Base-by-base conservation (phyloP, 116 monocot genomes). In the Zostera marina region DNA sequence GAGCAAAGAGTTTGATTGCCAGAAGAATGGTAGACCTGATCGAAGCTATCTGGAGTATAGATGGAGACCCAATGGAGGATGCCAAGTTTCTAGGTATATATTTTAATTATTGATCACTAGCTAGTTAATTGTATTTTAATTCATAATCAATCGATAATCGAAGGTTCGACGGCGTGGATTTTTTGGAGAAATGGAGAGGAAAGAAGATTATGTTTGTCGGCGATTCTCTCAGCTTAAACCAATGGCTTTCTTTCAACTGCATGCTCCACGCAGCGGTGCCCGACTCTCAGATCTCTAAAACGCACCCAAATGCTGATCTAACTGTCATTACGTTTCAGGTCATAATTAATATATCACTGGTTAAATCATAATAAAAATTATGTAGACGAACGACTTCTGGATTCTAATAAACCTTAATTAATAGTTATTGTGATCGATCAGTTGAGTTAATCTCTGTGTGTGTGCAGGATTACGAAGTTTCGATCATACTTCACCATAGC, bases 181-280 rank as follows among this genome's bases (percentile, higher is more conserved):
- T 93, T 54, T 42, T 93, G 62, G 25, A 15, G 66, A 79, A 63
- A 17, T 74, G 61, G 74, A 76, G 52, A 44, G 88, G 92, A 42
- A 93, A 93, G 84, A 93, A 82, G 77, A 73, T 93, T 11, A 81
- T 93, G 92, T 92, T 92, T 53, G 87, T 92, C 13, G 92, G 92
- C 11, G 92, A 92, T 42, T 92, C 92, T 32, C 46, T 93, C 21
- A 81, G 84, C 66, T 41, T 79, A 32, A 84, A 93, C 68, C 81
- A 81, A 63, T 93, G 92, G 92, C 57, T 81, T 62, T 93, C 92
- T 7, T 72, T 93, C 22, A 52, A 22, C 7, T 93, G 92, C 76
- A 81, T 93, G 79, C 74, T 93, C 11, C 71, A 81, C 24, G 68
- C 83, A 6, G 72, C 83, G 5, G 80, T 68, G 20, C 92, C 87